phyloP scores from a whole-genome alignment of 208 protist species.

The Novymonas esmeraldas region DNA sequence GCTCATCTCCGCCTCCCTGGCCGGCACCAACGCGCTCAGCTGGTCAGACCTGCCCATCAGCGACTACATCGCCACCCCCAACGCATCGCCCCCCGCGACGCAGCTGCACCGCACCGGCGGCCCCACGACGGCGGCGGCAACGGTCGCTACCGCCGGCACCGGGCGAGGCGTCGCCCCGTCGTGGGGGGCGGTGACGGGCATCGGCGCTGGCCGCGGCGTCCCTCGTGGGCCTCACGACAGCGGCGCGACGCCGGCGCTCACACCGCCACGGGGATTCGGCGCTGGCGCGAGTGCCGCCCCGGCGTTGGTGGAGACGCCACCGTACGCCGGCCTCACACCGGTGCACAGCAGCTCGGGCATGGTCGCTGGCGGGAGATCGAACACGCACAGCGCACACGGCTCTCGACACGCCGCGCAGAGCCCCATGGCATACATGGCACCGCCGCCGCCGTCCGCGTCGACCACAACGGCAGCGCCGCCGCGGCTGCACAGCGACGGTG shows the following conservation, averaged over 20 bases:
- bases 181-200: background rate
- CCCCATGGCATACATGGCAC: constrained; percentile 1
- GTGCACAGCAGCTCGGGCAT: background rate
- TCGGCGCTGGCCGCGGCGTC: background rate
- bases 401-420: background rate
- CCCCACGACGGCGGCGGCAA: background rate
- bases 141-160: background rate
- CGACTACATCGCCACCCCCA: constrained; percentile 20
- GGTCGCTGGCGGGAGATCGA: background rate
- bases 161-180: background rate
- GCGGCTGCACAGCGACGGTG: background rate
- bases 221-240: background rate
- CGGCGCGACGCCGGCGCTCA: background rate
- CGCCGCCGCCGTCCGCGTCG: background rate
- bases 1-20: background rate
- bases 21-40: constrained; percentile 3
- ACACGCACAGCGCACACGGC: background rate
- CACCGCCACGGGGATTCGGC: background rate
- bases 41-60: constrained; percentile 16
- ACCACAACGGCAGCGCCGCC: background rate
- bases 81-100: constrained; percentile 8
- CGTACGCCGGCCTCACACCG: background rate
- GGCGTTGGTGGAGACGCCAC: background rate
- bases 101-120: constrained; percentile 7
- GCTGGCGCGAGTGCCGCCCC: background rate